phyloP scores from a whole-genome alignment of 495 filamentous ascomycete species.

The Aspergillus carlsbadensis region DNA sequence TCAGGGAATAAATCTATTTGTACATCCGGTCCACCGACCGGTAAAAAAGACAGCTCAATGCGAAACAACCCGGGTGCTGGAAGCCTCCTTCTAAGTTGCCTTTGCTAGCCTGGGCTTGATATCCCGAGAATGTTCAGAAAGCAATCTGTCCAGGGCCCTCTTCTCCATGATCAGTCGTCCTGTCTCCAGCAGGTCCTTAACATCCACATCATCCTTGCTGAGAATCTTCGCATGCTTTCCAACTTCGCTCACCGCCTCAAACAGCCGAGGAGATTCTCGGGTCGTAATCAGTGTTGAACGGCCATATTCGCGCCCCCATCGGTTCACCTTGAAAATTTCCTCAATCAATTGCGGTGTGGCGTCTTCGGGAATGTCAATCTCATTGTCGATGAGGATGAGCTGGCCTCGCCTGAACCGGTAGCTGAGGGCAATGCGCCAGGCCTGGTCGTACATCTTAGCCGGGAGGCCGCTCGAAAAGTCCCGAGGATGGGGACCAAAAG shows the following conservation, averaged over 20 bases:
- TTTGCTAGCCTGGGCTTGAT: conserved; percentile 40
- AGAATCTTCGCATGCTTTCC: conserved; percentile 67
- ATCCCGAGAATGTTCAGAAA: conserved; percentile 75
- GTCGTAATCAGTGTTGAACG: conserved; percentile 76
- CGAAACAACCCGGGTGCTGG: conserved; percentile 5
- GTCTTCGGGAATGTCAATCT: conserved; percentile 57
- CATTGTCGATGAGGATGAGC: conserved; percentile 77
- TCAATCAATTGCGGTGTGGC: conserved; percentile 57
- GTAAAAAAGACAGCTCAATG: conserved; percentile 10
- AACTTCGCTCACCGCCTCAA: conserved; percentile 51
- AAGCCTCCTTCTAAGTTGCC: conserved; percentile 33
- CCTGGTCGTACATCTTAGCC: conserved; percentile 89
- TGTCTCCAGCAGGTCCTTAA: conserved; percentile 86
- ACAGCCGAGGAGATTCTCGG: conserved; percentile 35
- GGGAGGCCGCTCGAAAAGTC: conserved; percentile 85
- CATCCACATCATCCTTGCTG: conserved; percentile 75
- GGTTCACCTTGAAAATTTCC: conserved; percentile 65
- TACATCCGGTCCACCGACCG: conserved; percentile 9
- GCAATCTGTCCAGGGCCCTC: conserved; percentile 70
- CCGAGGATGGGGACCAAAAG: conserved; percentile 80
- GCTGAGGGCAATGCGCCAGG: conserved; percentile 91
- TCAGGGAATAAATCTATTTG: conserved; percentile 13
- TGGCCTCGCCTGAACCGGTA: conserved; percentile 86
- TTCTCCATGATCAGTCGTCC: conserved; percentile 85
- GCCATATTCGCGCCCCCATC: conserved; percentile 68